Evolutionary conservation across 495 filamentous ascomycete genomes (phyloP), one percentile per base, ranked within the genome.

Genomic region (Hypoxylon fuscum): DNA sequence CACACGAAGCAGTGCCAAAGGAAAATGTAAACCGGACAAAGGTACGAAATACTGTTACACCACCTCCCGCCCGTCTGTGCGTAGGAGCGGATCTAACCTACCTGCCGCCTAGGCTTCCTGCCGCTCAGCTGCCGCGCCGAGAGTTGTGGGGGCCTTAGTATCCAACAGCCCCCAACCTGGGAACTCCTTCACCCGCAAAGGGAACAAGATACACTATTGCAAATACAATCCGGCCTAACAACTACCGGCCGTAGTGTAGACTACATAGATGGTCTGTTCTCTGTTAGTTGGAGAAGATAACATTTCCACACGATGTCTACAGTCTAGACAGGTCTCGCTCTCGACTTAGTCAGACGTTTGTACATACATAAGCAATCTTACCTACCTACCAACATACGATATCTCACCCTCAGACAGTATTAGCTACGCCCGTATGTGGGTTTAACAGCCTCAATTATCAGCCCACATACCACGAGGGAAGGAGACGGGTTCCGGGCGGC

Each of bases 41-140:
- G 47, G 17, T 15, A 43, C 46, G 46, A 45, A 35, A 41, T 25
- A 45, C 32, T n/a, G 49, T 49, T 62, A 25, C 50, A 44, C 41
- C 25, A 42, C 49, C 32, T 55, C 37, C 62, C 56, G 42, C 34
- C 43, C 51, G 57, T 66, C 52, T 62, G 63, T 66, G 57, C 56
- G 62, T 47, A n/a, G n/a, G n/a, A n/a, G n/a, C n/a, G n/a, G n/a
- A n/a, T n/a, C n/a, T n/a, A n/a, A n/a, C n/a, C n/a, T n/a, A n/a
- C n/a, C n/a, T n/a, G 51, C 15, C 55, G 59, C 51, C 47, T 58
- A 44, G 41, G 18, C 25, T n/a, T 31, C 43, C 3, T 5, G 42
- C 42, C n/a, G 35, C 41, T 43, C 22, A 40, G 1, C 37, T 40
- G 18, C 15, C 37, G 37, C 15, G n/a, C 15, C 37, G 21, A 12